Percentiles rank a stretch among this genome's conserved stretches.
These are phyloP conservation scores for Cytospora chrysosperma DNA, from an alignment of 2,329 filamentous ascomycete genomes.

Conservation along the genomic window DNA sequence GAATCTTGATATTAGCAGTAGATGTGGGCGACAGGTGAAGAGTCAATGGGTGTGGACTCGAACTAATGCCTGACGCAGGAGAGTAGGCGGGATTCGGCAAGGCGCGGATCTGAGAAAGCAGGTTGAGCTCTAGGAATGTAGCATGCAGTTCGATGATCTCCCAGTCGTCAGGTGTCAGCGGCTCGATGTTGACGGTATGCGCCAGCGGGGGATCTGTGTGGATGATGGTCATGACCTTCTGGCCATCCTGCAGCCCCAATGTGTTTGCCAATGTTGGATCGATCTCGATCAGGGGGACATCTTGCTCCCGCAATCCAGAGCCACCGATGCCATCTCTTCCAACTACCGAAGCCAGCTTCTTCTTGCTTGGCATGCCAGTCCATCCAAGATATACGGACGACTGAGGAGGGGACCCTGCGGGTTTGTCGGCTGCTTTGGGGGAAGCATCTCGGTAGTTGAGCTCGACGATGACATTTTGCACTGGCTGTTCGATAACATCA, in stretches of 20 bases:
- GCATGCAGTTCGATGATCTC: constrained; percentile 98
- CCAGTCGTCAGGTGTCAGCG: constrained; percentile 93
- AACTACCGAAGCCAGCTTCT: constrained; percentile 71
- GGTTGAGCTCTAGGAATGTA: constrained; percentile 90
- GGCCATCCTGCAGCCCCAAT: constrained; percentile 75
- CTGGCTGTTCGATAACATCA: constrained; percentile 57
- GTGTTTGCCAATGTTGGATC: constrained; percentile 80
- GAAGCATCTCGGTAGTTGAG: constrained; percentile 69
- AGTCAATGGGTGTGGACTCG: constrained; percentile 74
- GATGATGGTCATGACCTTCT: constrained; percentile 69
- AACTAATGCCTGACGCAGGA: constrained; percentile 47
- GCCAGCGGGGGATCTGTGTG: constrained; percentile 89
- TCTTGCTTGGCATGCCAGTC: constrained; percentile 97
- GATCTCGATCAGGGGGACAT: constrained; percentile 76
- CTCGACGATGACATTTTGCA: constrained; percentile 95
- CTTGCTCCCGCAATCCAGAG: constrained; percentile 65
- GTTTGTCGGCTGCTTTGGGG: constrained; percentile 39
- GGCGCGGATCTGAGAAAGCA: constrained; percentile 88
- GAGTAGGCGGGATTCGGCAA: constrained; percentile 79
- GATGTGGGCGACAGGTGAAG: constrained; percentile 94
- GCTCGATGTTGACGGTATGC: constrained; percentile 95
- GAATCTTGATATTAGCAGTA: constrained; percentile 85
- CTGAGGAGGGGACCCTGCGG: constrained; percentile 45
- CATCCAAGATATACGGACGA: constrained; percentile 87
- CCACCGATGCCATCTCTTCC: constrained; percentile 70